Evolutionary conservation across 2,329 filamentous ascomycete genomes (phyloP).

Genomic region (Didymella pinodella): DNA sequence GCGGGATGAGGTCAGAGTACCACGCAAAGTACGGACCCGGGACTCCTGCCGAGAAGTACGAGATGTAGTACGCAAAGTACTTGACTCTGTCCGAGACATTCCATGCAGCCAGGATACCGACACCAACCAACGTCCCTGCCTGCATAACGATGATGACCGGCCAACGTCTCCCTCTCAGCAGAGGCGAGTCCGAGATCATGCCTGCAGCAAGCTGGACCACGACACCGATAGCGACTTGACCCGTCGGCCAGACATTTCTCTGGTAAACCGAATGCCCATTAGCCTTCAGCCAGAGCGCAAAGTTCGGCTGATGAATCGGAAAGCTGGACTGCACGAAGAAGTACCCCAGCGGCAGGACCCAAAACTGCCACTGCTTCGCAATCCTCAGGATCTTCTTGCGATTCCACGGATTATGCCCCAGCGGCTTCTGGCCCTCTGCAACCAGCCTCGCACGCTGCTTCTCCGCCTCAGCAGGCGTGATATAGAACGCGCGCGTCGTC

Average conservation of each 20-base stretch:
- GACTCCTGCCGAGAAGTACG: slow-evolving; percentile 33
- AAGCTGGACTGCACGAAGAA: slow-evolving; percentile 50
- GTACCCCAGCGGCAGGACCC: slow-evolving; percentile 57
- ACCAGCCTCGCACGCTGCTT: slow-evolving; percentile 14
- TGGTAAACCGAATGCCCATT: slow-evolving; percentile 56
- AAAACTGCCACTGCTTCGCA: slow-evolving; percentile 58
- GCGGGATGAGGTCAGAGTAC: slow-evolving; percentile 37
- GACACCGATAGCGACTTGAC: slow-evolving; percentile 54
- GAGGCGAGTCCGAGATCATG: slow-evolving; percentile 39
- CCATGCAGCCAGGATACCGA: slow-evolving; percentile 56
- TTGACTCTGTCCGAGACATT: slow-evolving; percentile 56
- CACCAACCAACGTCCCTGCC: slow-evolving; percentile 51
- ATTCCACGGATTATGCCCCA: slow-evolving; percentile 50
- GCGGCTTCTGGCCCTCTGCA: slow-evolving; percentile 40
- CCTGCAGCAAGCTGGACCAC: slow-evolving; percentile 56
- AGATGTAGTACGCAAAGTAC: slow-evolving; percentile 41
- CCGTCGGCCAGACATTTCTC: slow-evolving; percentile 59
- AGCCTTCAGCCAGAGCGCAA: slow-evolving; percentile 57
- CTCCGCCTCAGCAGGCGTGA: too few relatives aligned
- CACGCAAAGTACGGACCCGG: slow-evolving; percentile 39
- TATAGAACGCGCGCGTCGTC: slow-evolving; percentile 30
- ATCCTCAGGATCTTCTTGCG: slow-evolving; percentile 55
- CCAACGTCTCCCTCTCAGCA: slow-evolving; percentile 38
- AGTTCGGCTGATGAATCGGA: slow-evolving; percentile 30
- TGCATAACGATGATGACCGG: slow-evolving; percentile 53